Evolutionary conservation across 139 green algal species (phyloP).

Genomic region (Auxenochlorella pyrenoidosa): DNA sequence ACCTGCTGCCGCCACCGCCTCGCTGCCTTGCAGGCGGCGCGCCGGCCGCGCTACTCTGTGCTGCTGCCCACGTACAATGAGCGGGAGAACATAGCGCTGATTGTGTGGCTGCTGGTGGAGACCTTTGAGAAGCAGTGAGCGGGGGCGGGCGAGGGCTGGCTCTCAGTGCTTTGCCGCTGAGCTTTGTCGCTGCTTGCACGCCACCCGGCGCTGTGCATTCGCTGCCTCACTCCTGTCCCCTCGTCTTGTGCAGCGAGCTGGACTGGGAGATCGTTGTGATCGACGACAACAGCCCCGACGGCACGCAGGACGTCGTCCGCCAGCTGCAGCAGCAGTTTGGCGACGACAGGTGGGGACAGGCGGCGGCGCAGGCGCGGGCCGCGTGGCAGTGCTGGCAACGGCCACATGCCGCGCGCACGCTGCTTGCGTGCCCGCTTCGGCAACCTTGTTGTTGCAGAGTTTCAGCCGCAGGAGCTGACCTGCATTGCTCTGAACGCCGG

Average conservation of each 20-base stretch:
- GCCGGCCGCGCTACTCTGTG: slow-evolving; percentile 72
- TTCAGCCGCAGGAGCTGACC: no score
- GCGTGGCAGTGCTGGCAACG: no score
- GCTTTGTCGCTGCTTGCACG: neutral
- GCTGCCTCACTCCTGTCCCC: neutral
- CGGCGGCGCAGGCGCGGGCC: neutral
- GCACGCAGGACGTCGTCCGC: slow-evolving; percentile 83
- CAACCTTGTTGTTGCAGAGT: no score
- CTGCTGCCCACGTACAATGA: slow-evolving; percentile 99
- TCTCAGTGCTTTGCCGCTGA: neutral
- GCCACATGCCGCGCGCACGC: no score
- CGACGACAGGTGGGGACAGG: slow-evolving; percentile 58
- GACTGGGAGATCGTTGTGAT: slow-evolving; percentile 93
- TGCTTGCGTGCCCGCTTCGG: no score
- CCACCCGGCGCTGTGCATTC: no score
- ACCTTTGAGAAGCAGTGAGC: slow-evolving; percentile 64
- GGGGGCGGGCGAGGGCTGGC: neutral
- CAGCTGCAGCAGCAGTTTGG: slow-evolving; percentile 74
- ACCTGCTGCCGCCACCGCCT: neutral
- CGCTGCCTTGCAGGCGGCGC: neutral
- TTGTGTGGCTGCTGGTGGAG: slow-evolving; percentile 86
- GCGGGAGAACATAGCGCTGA: slow-evolving; percentile 87
- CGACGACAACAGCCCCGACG: slow-evolving; percentile 95
- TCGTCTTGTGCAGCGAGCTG: slow-evolving; percentile 47
- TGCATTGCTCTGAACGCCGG: no score